Base-by-base conservation (phyloP, 805 yeast genomes). In the Yarrowia bubula region DNA sequence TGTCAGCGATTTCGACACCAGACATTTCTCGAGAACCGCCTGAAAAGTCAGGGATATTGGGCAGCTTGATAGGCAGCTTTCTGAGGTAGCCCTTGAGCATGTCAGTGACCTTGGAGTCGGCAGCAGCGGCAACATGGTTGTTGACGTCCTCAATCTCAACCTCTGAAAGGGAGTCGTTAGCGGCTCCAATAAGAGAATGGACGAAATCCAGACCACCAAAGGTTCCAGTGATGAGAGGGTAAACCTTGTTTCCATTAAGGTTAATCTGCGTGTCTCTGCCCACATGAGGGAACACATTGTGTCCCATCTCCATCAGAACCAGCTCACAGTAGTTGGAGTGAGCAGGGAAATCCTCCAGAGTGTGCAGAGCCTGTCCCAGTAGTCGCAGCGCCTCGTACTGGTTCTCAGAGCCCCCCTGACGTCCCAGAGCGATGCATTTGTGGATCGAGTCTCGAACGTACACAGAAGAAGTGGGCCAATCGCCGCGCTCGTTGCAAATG, bases 171-270 rank as follows among this genome's bases (percentile, higher is more conserved):
- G 67, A 67, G 35, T 69, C 70, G 60, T 68, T 68, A 31, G 70
- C 70, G 28, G 68, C 70, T 18, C 71, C 71, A 14, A 70, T 64
- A 35, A 70, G 32, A 4, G 72, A 70, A 41, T 69, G 72, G 33
- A 70, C 44, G 50, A 70, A 70, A 42, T 70, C 72, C 38, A 69
- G 48, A 17, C 71, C 71, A 10, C 72, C 72, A 68, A 70, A 70
- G 18, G 72, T 69, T 4, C 72, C 72, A 15, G 72, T 70, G 28
- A 70, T 67, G 13, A 70, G 55, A 60, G 72, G 72, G 22, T 57
- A 70, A n/a, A 70, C 72, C 28, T 31, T 37, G 55, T 69, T 66
- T 9, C 70, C 70, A 5, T 67, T 35, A 15, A 70, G 60, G 37
- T 66, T 66, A 63, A 70, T 65, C 64, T 22, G 18, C n/a, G 70